Evolutionary conservation across 2,329 filamentous ascomycete species (phyloP).

Genomic region (Botrytis cinerea): DNA sequence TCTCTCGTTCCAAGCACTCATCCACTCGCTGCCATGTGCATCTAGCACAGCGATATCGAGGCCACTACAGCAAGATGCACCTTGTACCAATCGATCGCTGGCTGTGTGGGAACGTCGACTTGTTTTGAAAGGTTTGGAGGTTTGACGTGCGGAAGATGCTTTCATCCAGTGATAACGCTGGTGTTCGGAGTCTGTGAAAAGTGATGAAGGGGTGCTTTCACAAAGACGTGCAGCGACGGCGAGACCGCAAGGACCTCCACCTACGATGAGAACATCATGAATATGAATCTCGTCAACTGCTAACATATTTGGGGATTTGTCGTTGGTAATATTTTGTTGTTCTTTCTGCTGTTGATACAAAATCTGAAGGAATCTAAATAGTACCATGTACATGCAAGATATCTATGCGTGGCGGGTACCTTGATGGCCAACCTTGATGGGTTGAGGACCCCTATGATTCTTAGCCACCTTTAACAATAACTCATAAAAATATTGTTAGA

Average conservation of each 20-base stretch:
- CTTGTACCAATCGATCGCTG: slow-evolving; percentile 39
- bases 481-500: background rate
- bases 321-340: background rate
- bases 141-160: slow-evolving; percentile 58
- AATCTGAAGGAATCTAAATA: background rate
- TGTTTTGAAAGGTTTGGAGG: slow-evolving; percentile 41
- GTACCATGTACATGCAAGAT: slow-evolving; percentile 13
- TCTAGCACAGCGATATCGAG: slow-evolving; percentile 65
- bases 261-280: slow-evolving; percentile 63
- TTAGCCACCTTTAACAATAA: background rate
- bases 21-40: slow-evolving; percentile 62
- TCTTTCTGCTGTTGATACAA: background rate
- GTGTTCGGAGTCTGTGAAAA: slow-evolving; percentile 83
- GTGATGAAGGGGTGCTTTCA: slow-evolving; percentile 72
- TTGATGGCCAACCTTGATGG: slow-evolving; percentile 25
- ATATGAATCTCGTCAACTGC: slow-evolving; percentile 36
- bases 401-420: slow-evolving; percentile 8
- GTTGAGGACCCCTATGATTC: slow-evolving; percentile 11
- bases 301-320: slow-evolving; percentile 12
- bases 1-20: slow-evolving; percentile 68
- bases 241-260: slow-evolving; percentile 74
- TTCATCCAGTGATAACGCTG: slow-evolving; percentile 72
- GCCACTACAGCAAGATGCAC: slow-evolving; percentile 27
- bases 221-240: slow-evolving; percentile 71
- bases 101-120: slow-evolving; percentile 42